Percentiles rank a stretch among this genome's conserved stretches.
Conservation (phyloP, 2,329 filamentous ascomycete genomes). For the Curvularia verruculosa region DNA sequence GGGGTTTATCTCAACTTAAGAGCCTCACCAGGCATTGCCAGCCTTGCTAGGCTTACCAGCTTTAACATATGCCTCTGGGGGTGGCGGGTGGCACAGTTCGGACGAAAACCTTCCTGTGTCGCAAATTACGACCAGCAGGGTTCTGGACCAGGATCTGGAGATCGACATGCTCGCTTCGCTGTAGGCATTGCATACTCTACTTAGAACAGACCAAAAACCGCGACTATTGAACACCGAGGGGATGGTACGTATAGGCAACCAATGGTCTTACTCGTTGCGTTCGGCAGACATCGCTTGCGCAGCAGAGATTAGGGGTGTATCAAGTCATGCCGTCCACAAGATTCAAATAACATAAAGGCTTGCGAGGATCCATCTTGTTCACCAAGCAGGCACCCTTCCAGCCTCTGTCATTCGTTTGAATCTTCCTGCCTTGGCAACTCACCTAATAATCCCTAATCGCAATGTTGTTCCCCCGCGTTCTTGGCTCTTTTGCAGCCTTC, state of each 20-base stretch:
- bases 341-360: constrained; percentile 14
- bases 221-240: constrained; percentile 13
- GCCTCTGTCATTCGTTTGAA: constrained; percentile 24
- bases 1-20: no score
- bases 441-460: constrained; percentile 14
- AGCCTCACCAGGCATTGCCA: no score
- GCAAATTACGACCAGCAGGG: constrained; percentile 10
- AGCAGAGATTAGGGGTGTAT: constrained; percentile 8
- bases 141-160: constrained; percentile 3
- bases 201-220: constrained; percentile 20
- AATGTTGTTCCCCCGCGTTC: constrained; percentile 33
- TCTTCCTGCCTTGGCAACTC: not conserved
- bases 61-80: no score
- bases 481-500: constrained; percentile 28
- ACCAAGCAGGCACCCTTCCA: constrained; percentile 19
- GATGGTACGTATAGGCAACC: constrained; percentile 1
- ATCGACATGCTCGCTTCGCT: constrained; percentile 6
- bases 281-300: not conserved
- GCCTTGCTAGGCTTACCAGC: no score
- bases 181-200: constrained; percentile 13
- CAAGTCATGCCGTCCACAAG: not conserved
- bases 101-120: not conserved
- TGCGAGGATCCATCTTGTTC: not conserved
- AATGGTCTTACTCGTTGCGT: constrained; percentile 8
- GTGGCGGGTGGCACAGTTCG: not conserved